These are phyloP conservation scores for Penicillium sclerotiorum DNA, from an alignment of 2,329 filamentous ascomycete genomes.

Conservation along the genomic window DNA sequence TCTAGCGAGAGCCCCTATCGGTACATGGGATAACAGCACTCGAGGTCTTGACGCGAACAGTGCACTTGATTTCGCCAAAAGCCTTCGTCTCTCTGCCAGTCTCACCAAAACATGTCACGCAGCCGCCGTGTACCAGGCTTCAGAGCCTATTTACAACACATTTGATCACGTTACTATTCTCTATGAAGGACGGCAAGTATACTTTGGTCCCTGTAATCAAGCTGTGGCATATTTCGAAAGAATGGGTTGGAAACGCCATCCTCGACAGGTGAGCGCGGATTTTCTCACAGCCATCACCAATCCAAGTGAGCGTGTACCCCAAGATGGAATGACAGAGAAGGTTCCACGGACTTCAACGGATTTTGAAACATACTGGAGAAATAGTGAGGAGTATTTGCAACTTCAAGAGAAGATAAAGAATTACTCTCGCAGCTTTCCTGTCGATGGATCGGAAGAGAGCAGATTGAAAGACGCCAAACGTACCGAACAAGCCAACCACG, in stretches of 20 bases:
- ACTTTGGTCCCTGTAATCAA: slow-evolving; percentile 58
- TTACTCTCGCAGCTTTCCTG: slow-evolving; percentile 63
- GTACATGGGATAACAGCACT: slow-evolving; percentile 75
- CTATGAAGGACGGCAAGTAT: slow-evolving; percentile 67
- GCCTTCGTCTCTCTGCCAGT: slow-evolving; percentile 69
- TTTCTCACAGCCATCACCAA: slow-evolving; percentile 74
- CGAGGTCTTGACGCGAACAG: slow-evolving; percentile 73
- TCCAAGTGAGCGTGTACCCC: slow-evolving; percentile 65
- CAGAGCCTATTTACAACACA: slow-evolving; percentile 65
- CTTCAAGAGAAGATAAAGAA: slow-evolving; percentile 59
- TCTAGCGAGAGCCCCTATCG: slow-evolving; percentile 67
- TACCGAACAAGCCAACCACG: slow-evolving; percentile 46
- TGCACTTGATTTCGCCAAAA: slow-evolving; percentile 71
- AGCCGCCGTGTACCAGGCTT: slow-evolving; percentile 69
- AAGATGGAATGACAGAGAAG: slow-evolving; percentile 61
- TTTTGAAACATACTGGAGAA: slow-evolving; percentile 66
- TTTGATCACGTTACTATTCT: slow-evolving; percentile 78
- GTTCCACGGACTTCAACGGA: slow-evolving; percentile 68
- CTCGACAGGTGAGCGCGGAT: slow-evolving; percentile 68
- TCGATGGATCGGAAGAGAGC: neutral
- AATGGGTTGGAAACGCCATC: slow-evolving; percentile 60
- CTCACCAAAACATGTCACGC: slow-evolving; percentile 67
- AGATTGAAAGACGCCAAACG: slow-evolving; percentile 21
- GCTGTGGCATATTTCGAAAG: slow-evolving; percentile 65
- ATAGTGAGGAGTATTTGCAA: slow-evolving; percentile 60